A percentile compares a stretch with the other conserved stretches of the same genome.
phyloP scores from a whole-genome alignment of 441 rosid genomes.

The Omphalea diandra region DNA sequence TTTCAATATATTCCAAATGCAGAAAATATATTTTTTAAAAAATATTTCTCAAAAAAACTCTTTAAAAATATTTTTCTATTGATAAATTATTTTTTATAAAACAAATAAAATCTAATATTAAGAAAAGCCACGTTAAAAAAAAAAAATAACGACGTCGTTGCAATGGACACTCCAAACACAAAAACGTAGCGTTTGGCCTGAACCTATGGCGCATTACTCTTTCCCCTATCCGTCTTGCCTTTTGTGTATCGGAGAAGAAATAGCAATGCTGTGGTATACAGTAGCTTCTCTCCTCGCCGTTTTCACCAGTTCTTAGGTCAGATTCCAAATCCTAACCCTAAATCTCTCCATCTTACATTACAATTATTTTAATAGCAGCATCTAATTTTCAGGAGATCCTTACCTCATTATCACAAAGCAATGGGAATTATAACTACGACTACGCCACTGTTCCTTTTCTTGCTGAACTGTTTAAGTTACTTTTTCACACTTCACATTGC shows the following conservation, averaged over 20 bases:
- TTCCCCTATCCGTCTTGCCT: no score
- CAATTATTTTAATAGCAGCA: no score
- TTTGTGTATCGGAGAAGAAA: constrained; percentile 2
- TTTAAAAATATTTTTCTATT: no score
- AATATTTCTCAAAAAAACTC: no score
- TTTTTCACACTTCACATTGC: neutral
- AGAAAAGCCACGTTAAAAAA: no score
- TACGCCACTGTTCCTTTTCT: constrained; percentile 77
- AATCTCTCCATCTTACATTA: no score
- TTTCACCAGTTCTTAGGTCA: constrained; percentile 80
- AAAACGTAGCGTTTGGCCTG: neutral
- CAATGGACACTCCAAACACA: no score
- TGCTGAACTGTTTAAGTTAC: constrained; percentile 69
- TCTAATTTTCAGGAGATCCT: constrained; percentile 58
- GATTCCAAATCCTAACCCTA: constrained; percentile 10
- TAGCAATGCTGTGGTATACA: constrained; percentile 56
- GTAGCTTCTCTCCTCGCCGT: constrained; percentile 68
- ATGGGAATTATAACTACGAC: constrained; percentile 67
- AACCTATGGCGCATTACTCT: neutral
- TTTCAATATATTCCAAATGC: no score
- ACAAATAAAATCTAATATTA: no score
- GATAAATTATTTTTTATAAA: no score
- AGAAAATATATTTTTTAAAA: no score
- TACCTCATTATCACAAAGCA: constrained; percentile 65
- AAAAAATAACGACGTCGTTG: no score